A percentile compares a stretch with the other conserved stretches of the same genome.
Evolutionary conservation across 306 rosid species (phyloP).

Genomic region (Gleditsia sinensis): DNA sequence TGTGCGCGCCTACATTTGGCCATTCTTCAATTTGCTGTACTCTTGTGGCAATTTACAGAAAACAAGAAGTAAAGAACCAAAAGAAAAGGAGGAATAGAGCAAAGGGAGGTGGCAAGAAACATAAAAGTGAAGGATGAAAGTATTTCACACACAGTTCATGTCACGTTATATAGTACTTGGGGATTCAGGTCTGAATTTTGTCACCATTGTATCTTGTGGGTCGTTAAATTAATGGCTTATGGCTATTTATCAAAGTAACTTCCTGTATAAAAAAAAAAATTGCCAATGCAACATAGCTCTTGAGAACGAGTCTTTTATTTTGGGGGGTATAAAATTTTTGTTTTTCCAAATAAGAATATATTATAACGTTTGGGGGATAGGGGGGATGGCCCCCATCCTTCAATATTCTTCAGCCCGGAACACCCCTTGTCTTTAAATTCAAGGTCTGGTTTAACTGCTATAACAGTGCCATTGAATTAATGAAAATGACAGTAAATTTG

Average conservation of each 20-base stretch:
- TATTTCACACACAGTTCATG: neutral
- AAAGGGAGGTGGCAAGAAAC: neutral
- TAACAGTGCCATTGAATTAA: constrained; percentile 7
- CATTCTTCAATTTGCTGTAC: too few species aligned
- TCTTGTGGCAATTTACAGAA: neutral
- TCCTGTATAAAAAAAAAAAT: too few species aligned
- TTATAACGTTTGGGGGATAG: too few species aligned
- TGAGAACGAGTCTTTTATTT: too few species aligned
- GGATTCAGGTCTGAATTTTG: too few species aligned
- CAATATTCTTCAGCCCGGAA: neutral
- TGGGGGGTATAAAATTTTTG: neutral
- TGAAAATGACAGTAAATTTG: neutral
- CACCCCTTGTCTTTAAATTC: neutral
- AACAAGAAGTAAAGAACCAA: neutral
- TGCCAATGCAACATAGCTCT: too few species aligned
- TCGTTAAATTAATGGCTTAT: neutral
- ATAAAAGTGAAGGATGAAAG: neutral
- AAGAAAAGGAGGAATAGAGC: neutral
- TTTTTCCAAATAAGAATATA: too few species aligned
- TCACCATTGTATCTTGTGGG: neutral
- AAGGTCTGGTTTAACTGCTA: neutral
- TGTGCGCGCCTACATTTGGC: too few species aligned
- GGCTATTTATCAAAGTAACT: too few species aligned
- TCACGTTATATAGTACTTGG: too few species aligned
- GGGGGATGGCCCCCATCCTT: neutral